phyloP scores from a whole-genome alignment of 192 early-diverging fungal species.

The Rhizophagus prolifer region DNA sequence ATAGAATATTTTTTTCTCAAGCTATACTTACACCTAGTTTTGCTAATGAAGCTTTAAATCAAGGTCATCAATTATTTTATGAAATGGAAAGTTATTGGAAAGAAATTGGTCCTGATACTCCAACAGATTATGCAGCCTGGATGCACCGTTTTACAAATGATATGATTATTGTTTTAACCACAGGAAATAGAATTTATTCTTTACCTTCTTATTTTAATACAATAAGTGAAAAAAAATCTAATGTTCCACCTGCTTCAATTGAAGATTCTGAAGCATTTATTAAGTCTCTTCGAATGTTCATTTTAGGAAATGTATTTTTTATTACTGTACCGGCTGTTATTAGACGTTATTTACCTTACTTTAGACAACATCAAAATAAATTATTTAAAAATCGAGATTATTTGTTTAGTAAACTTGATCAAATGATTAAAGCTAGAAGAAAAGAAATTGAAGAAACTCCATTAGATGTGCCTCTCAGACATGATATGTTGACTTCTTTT shows the following conservation, averaged over 20 bases:
- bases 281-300: not conserved
- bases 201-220: not conserved
- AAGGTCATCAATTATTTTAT: not conserved
- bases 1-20: slow-evolving; percentile 5
- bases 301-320: not conserved
- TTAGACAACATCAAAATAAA: not conserved
- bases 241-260: not conserved
- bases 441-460: slow-evolving; percentile 1
- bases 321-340: not conserved
- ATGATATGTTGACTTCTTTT: slow-evolving; percentile 10
- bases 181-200: not conserved
- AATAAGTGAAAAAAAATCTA: not conserved
- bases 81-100: slow-evolving; percentile 20
- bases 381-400: not conserved
- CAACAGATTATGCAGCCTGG: slow-evolving; percentile 12
- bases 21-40: slow-evolving; percentile 16
- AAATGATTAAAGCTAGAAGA: slow-evolving; percentile 13
- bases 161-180: slow-evolving; percentile 12
- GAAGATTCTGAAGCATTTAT: not conserved
- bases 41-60: not conserved
- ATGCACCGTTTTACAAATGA: slow-evolving; percentile 25
- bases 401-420: not conserved
- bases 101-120: not conserved
- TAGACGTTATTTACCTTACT: not conserved
- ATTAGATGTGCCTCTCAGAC: not conserved